Evolutionary conservation across 371 early-diverging fungal species (phyloP), one percentile per base, ranked within the genome.

Genomic region (Mucor indicus): DNA sequence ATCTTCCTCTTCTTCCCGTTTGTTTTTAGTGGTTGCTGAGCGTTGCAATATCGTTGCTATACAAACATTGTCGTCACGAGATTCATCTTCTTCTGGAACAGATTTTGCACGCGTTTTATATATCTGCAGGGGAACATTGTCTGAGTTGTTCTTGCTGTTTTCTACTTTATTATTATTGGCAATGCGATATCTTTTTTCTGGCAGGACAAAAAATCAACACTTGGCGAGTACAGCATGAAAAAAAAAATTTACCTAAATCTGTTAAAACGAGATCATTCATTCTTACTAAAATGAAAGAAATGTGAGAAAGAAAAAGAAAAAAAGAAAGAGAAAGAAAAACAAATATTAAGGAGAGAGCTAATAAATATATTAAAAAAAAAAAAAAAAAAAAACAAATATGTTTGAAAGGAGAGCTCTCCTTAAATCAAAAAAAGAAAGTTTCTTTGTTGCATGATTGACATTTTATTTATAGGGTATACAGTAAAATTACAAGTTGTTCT

Each of bases 401-500:
- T 25, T 29, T 29, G 29, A 29, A 29, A 29, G 29, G 29, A 29
- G n/a, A n/a, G n/a, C n/a, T n/a, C n/a, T n/a, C n/a, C n/a, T n/a
- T n/a, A n/a, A n/a, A n/a, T n/a, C n/a, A n/a, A n/a, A n/a, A n/a
- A n/a, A n/a, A n/a, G n/a, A n/a, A n/a, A n/a, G n/a, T n/a, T n/a
- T n/a, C n/a, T n/a, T n/a, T n/a, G n/a, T n/a, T n/a, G n/a, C n/a
- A n/a, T n/a, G n/a, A n/a, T n/a, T n/a, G n/a, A n/a, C n/a, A n/a
- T n/a, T n/a, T n/a, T n/a, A n/a, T n/a, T n/a, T n/a, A n/a, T n/a
- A 9, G 44, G 44, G 44, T 44, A 44, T 44, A 32, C 16, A 77
- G 71, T 38, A 81, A 82, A 49, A 82, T 84, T 55, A 55, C 11
- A 55, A 25, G 20, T 38, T 37, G 21, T 55, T 42, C 17, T 55